Evolutionary conservation across 257 asterid genomes (phyloP).

Genomic region (Thymus mandschuricus): DNA sequence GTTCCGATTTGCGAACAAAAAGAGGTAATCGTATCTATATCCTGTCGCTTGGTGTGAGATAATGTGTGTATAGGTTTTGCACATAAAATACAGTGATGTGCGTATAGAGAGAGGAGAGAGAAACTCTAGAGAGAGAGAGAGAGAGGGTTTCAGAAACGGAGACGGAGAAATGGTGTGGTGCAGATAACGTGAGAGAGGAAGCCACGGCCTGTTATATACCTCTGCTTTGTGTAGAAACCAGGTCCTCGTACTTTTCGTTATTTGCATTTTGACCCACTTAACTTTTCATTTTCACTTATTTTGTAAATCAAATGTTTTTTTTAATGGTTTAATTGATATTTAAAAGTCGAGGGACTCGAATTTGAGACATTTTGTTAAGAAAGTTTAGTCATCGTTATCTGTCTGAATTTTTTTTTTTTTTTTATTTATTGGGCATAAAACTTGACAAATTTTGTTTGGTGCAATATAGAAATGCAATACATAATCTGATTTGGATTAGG

Average conservation of each 20-base stretch:
- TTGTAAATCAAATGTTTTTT: neutral
- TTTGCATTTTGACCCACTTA: constrained; percentile 29
- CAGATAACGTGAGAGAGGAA: constrained; percentile 33
- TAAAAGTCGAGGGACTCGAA: no score
- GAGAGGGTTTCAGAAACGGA: constrained; percentile 33
- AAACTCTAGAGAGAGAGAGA: constrained; percentile 11
- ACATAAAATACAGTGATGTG: constrained; percentile 22
- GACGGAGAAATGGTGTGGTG: constrained; percentile 31
- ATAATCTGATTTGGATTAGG: no score
- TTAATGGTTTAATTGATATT: no score
- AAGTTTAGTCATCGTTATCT: no score
- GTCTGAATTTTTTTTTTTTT: no score
- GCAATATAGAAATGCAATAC: no score
- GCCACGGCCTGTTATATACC: constrained; percentile 36
- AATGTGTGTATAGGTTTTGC: constrained; percentile 20
- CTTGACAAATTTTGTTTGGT: no score
- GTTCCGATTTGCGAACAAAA: constrained; percentile 30
- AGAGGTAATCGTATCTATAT: constrained; percentile 6
- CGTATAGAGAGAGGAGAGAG: constrained; percentile 21
- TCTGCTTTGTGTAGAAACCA: constrained; percentile 23
- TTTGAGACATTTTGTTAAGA: no score
- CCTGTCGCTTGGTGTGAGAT: constrained; percentile 5
- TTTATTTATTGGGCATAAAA: no score
- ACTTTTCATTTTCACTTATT: neutral
- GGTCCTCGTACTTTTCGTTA: constrained; percentile 25